Evolutionary conservation across 768 basidiomycete species (phyloP), one percentile per base, ranked within the genome.

Genomic region (Cystobasidium tubakii): DNA sequence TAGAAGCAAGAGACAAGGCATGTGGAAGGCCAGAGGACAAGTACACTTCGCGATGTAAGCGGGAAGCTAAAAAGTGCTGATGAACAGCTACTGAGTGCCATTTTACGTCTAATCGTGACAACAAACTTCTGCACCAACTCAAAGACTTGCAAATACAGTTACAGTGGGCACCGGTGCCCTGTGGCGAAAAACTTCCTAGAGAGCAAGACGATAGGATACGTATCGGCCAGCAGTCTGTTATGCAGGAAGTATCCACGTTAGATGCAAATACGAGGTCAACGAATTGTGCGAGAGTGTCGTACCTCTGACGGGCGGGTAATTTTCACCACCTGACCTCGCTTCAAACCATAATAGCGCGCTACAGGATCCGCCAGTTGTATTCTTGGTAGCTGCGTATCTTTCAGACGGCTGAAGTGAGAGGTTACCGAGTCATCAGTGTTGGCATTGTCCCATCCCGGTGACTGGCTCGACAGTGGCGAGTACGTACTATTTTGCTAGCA

Each of bases 291-390:
- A 34, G 15, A 31, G 10, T 27, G 23, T 21, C 66, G 12, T 39
- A 67, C 66, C 84, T 98, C 96, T 82, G 91, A 93, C 31, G 93
- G 91, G 79, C 96, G 85, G 74, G 90, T 97, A 79, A 99, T 98
- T 84, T 96, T 97, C 82, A 99, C 96, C 60, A 99, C 96, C 81
- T 95, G 92, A 31, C 95, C 94, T 63, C 96, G 87, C 78, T 88
- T 86, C 73, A 99, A 86, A 65, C 96, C 96, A 83, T 97, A 99
- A 82, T 99, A 98, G 74, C 94, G 87, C 50, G 96, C 92, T n/a
- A 99, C 95, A 12, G 96, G 96, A 82, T 99, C 96, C 31, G 89
- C 88, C 53, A 96, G 82, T 82, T 97, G 94, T 76, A 99, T 98
- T 27, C 96, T 90, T 62, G 96, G 96, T 71, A 99, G 85, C 80